Base-by-base conservation (phyloP, 1,139 yeast genomes). In the Pneumocystis carinii region DNA sequence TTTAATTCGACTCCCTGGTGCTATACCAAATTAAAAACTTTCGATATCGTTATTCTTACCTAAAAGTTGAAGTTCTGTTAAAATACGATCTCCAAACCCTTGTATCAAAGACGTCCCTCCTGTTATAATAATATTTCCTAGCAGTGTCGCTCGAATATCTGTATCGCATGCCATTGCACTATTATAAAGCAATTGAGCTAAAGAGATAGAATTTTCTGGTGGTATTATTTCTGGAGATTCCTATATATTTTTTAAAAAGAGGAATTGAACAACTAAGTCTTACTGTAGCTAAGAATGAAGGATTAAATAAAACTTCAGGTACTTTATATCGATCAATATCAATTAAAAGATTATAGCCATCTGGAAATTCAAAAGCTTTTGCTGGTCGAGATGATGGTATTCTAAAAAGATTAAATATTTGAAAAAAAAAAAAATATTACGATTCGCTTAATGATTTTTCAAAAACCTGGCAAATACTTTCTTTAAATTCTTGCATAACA, bases 1-100 rank as follows among this genome's bases (percentile, higher is more conserved):
- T 71, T 97, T 79, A 62, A 92, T 85, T 74, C 92, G 92, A 69
- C 90, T 79, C n/a, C 97, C 96, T 0, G 97, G 97, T 70, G 90
- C 84, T 64, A 82, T 76, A 24, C 7, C 14, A 48, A 24, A 14
- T 48, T 48, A 48, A 48, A 24, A 19, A 24, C 27, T 24, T 24
- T 15, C n/a, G 14, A 48, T 24, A 24, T 48, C 27, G n/a, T 24
- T 24, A 48, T 24, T 24, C 6, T 12, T 48, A 48, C 55, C 55
- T 24, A 48, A 12, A 64, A 79, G 79, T 32, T 85, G 81, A 66
- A 92, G 76, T 70, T 92, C 98, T 59, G 81, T 77, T 73, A 86
- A 83, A 66, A 90, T 75, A 67, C 96, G 78, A 71, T 90, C 96
- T 14, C 89, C 86, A 65, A 92, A 76, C 10, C 95, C 96, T 19